Evolutionary conservation across 345 rosid species (phyloP).

Genomic region (Arabis hirsuta): DNA sequence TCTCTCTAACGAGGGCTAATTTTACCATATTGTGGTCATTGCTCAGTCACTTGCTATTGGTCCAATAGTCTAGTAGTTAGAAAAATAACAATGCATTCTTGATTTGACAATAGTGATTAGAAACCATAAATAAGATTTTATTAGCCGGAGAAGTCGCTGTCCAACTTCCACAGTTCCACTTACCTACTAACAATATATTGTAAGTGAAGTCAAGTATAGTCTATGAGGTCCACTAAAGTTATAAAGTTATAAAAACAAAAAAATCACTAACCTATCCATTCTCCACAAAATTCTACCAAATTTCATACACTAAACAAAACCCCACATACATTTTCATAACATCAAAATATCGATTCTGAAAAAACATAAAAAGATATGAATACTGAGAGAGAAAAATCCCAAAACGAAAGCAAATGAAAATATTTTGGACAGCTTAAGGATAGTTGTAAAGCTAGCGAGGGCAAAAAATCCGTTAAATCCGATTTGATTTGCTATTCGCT

Average conservation of each 20-base stretch:
- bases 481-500: too few relatives aligned
- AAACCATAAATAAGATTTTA: constrained; percentile 4
- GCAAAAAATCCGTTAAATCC: too few relatives aligned
- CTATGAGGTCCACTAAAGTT: constrained; percentile 12
- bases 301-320: too few relatives aligned
- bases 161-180: constrained; percentile 28
- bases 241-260: background rate
- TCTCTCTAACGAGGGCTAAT: too few relatives aligned
- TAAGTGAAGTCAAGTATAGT: background rate
- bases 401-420: background rate
- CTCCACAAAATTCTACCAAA: too few relatives aligned
- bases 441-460: background rate
- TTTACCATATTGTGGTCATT: too few relatives aligned
- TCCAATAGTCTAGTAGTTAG: too few relatives aligned
- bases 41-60: too few relatives aligned
- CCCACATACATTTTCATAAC: too few relatives aligned
- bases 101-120: background rate
- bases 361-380: too few relatives aligned
- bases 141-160: constrained; percentile 39
- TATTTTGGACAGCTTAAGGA: constrained; percentile 9
- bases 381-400: background rate
- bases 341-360: too few relatives aligned
- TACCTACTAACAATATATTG: constrained; percentile 31
- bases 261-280: background rate
- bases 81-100: constrained; percentile 8